Evolutionary conservation across 176 grass and related monocot genomes (phyloP), one percentile per base, ranked within the genome.

Genomic region (Ampelocalamus luodianensis): DNA sequence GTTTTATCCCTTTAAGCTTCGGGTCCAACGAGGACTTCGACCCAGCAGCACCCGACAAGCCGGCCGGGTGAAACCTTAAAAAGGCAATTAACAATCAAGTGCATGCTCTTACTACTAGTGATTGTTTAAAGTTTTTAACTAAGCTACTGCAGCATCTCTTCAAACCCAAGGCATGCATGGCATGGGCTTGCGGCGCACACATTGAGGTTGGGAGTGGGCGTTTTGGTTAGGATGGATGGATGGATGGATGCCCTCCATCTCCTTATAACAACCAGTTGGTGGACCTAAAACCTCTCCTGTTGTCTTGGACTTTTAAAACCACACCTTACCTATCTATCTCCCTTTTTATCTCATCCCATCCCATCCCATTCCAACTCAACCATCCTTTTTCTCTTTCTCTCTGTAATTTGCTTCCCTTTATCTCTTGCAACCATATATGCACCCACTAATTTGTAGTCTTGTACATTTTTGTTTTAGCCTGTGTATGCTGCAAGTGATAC

Each of bases 401-500:
- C 17, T 8, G 6, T 20, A 18, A 9, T 4, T n/a, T 59, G 22
- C 9, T 59, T 59, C 23, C 23, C 22, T 12, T 23, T 18, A 53
- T 59, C 22, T 59, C 56, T 59, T 11, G 56, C 23, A 74, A 46
- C 73, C 60, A 74, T 43, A 61, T 50, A 36, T 37, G 78, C 51
- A 37, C 46, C 45, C n/a, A 45, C 59, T 56, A 32, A 36, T 65
- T 13, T 12, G 27, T 55, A 63, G 43, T 11, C 22, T n/a, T 32
- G 36, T 9, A 59, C 46, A 45, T 59, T 56, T 54, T 76, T 87
- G 5, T 74, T 17, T 36, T 14, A 22, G 68, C 17, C 2, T 55
- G 54, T 43, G 17, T 74, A 44, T 74, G 85, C 16, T 87, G 68
- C 77, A 44, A 74, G 36, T 45, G 69, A 73, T 50, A 65, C 24